Base-by-base conservation (phyloP, 2,329 filamentous ascomycete genomes). In the Myotisia sp. region DNA sequence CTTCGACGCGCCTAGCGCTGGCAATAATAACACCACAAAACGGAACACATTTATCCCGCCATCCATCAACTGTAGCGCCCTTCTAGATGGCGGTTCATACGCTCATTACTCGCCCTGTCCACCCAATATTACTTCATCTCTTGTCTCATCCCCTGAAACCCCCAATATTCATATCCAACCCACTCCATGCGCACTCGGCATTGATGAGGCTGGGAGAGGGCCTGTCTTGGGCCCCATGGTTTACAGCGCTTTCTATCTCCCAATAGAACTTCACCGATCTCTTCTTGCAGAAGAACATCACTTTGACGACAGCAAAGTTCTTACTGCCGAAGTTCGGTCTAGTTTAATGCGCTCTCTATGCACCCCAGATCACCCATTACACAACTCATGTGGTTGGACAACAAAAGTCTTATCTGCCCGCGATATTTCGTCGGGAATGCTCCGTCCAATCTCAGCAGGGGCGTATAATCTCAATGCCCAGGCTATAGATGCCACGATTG, bases 271-370 rank as follows among this genome's bases (percentile, higher is more conserved):
- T 22, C 70, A 77, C 42, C 75, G 78, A 51, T 69, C 79, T 1
- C 73, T 94, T 18, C 75, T 95, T 14, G 79, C 82, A 33, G 60
- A 72, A 22, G 74, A 75, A 3, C 79, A 93, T 63, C 80, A 78
- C 63, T 94, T 94, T 60, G 80, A 94, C 65, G 87, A 95, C 65
- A 92, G 81, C 54, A 95, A 95, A 62, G 82, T 85, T 4, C 73
- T 95, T 24, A 92, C 80, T 0, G 73, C 86, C 0, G 63, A 67
- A n/a, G 74, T 87, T 23, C 83, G 87, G 43, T 77, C 80, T 9
- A 58, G 67, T 6, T 71, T 95, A 20, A 76, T 78, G 72, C 62
- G 65, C 39, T 67, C 68, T 2, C 71, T 94, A 29, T 92, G 84
- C 64, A 79, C 74, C 0, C 54, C 70, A 0, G 63, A 54, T 10